Conservation (phyloP, 169 alveolate genomes). For the Eimeria mitis region DNA sequence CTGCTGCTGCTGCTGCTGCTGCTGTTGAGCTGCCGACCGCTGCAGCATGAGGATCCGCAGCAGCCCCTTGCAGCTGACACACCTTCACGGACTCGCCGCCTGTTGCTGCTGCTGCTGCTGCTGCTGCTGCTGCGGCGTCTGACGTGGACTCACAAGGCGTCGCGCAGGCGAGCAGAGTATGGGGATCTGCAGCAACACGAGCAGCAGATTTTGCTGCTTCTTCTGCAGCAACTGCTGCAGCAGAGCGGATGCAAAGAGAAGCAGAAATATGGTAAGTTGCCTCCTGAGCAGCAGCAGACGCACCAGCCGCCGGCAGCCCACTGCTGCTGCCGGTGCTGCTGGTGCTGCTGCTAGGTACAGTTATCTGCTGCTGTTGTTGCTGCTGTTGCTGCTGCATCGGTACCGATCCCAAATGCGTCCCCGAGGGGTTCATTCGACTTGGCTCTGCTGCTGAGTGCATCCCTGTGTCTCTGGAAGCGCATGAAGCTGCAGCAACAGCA, state of each 20-base stretch:
- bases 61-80: slow-evolving; percentile 19
- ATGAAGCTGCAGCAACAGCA: slow-evolving; percentile 65
- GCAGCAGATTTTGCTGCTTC: slow-evolving; percentile 55
- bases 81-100: not conserved
- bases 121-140: slow-evolving; percentile 16
- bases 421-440: not conserved
- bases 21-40: not conserved
- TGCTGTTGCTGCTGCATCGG: slow-evolving; percentile 5
- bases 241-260: slow-evolving; percentile 11
- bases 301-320: not conserved
- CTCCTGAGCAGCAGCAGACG: slow-evolving; percentile 10
- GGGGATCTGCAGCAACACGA: slow-evolving; percentile 23
- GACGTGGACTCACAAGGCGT: slow-evolving; percentile 23
- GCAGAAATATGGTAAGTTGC: slow-evolving; percentile 10
- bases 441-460: slow-evolving; percentile 2
- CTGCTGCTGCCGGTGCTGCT: slow-evolving; percentile 1
- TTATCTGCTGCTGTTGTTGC: slow-evolving; percentile 22
- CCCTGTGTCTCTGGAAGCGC: slow-evolving; percentile 50
- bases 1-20: slow-evolving; percentile 13
- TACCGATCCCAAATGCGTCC: not conserved
- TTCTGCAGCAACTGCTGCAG: slow-evolving; percentile 39
- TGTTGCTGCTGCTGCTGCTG: slow-evolving; percentile 20
- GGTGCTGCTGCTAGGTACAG: not conserved
- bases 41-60: not conserved
- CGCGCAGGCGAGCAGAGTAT: slow-evolving; percentile 36